These are phyloP conservation scores for Fusarium goolgardi DNA, from an alignment of 2,329 filamentous ascomycete species.

Conservation along the genomic window DNA sequence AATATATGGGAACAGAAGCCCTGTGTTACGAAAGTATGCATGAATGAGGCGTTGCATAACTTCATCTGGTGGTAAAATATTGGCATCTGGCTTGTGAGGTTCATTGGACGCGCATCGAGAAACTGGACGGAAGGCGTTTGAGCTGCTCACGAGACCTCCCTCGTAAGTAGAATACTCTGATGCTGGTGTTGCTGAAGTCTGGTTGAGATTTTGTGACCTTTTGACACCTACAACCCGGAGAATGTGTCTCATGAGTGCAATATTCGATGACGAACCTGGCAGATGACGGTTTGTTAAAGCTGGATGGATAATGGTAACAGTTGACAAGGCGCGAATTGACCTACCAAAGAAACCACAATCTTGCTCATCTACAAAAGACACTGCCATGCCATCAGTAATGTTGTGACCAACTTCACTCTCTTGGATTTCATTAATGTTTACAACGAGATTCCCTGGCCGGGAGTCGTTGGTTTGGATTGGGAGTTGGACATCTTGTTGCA, in stretches of 20 bases:
- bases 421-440: not conserved
- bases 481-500: too few species aligned
- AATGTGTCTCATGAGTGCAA: slow-evolving; percentile 10
- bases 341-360: slow-evolving; percentile 23
- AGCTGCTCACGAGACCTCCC: not conserved
- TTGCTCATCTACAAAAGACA: slow-evolving; percentile 10
- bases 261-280: slow-evolving; percentile 7
- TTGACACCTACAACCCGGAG: not conserved
- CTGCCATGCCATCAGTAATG: slow-evolving; percentile 12
- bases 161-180: slow-evolving; percentile 3
- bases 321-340: too few species aligned
- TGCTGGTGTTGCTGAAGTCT: not conserved
- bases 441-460: not conserved
- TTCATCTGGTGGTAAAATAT: slow-evolving; percentile 34
- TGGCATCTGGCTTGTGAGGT: not conserved
- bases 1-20: slow-evolving; percentile 48
- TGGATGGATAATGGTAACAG: too few species aligned
- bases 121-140: not conserved
- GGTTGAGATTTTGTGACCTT: not conserved
- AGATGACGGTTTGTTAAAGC: too few species aligned
- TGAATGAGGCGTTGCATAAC: slow-evolving; percentile 38
- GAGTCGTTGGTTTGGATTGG: too few species aligned
- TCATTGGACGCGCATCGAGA: too few species aligned
- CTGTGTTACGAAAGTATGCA: slow-evolving; percentile 47
- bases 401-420: not conserved